These are phyloP conservation scores for Cyberlindnera xishuangbannaensis DNA, from an alignment of 805 yeast species.

Conservation along the genomic window DNA sequence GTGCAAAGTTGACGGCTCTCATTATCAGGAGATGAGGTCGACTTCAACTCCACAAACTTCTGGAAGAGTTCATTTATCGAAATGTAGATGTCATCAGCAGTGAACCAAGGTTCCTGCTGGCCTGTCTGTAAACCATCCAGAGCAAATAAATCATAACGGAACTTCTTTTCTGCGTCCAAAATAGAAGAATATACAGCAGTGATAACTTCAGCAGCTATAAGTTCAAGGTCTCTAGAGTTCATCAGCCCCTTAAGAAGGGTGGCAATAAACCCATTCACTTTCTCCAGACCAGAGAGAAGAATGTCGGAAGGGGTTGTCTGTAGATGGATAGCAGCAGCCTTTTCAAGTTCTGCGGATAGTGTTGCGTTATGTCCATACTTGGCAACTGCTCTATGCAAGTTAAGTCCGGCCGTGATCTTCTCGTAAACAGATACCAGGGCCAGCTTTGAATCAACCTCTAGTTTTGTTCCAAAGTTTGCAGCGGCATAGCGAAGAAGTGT, in stretches of 20 bases:
- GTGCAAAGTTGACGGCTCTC: slow-evolving; percentile 26
- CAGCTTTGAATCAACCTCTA: slow-evolving; percentile 33
- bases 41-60: slow-evolving; percentile 19
- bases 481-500: slow-evolving; percentile 41
- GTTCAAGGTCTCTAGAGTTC: slow-evolving; percentile 13
- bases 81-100: slow-evolving; percentile 34
- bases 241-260: slow-evolving; percentile 21
- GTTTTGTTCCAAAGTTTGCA: slow-evolving; percentile 36
- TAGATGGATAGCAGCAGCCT: slow-evolving; percentile 5
- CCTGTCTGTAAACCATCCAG: slow-evolving; percentile 27
- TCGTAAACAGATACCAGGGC: slow-evolving; percentile 35
- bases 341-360: slow-evolving; percentile 5
- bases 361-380: slow-evolving; percentile 3
- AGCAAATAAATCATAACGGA: slow-evolving; percentile 30
- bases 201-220: slow-evolving; percentile 19
- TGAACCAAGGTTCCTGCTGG: slow-evolving; percentile 41
- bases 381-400: slow-evolving; percentile 8
- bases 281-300: slow-evolving; percentile 22
- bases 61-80: slow-evolving; percentile 37
- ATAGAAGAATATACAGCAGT: slow-evolving; percentile 26
- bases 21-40: slow-evolving; percentile 6
- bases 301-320: slow-evolving; percentile 16
- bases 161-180: slow-evolving; percentile 35
- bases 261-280: slow-evolving; percentile 23
- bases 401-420: slow-evolving; percentile 39